Evolutionary conservation across 129 eudicot genomes (phyloP), one percentile per base, ranked within the genome.

Genomic region (Ambrosia trifida): DNA sequence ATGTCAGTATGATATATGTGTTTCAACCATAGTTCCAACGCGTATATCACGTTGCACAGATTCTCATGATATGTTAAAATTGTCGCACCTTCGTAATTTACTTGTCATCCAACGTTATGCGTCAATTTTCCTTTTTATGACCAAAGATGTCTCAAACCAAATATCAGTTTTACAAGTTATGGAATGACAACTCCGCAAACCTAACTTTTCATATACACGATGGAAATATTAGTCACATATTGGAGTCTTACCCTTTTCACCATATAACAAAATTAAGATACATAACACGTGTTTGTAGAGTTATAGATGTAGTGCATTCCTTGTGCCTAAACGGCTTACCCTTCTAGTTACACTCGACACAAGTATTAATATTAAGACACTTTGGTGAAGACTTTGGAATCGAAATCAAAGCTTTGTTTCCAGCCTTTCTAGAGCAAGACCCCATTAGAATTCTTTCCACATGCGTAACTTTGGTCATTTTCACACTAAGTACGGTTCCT

Each of bases 401-500:
- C 69, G 33, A 66, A 45, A 68, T 18, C 60, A 68, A 62, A 68
- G 52, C 63, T 45, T 76, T 33, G 69, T 76, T 68, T 43, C 62
- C 80, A 46, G 51, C 64, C 78, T 64, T 74, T 64, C 72, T 64
- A 64, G 19, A 36, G 62, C 74, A 76, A 76, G 74, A 57, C 50
- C 56, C 66, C 58, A 41, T 19, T 33, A 46, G 74, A 68, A 68
- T 76, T 76, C 69, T 67, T 46, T 57, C 17, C 61, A 45, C 51
- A 32, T 17, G 60, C 73, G 68, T 76, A 57, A 18, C 54, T 57
- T 45, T 12, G 17, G 17, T 45, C 2, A 2, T 76, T 45, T 7
- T 58, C 47, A 41, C 66, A 30, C 68, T 82, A 82, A 64, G 74
- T 82, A 12, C 85, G 81, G 52, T 66, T 80, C 51, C 77, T 80